These are phyloP conservation scores for Nakazawaea anatomiae DNA, from an alignment of 805 yeast genomes.

Conservation along the genomic window DNA sequence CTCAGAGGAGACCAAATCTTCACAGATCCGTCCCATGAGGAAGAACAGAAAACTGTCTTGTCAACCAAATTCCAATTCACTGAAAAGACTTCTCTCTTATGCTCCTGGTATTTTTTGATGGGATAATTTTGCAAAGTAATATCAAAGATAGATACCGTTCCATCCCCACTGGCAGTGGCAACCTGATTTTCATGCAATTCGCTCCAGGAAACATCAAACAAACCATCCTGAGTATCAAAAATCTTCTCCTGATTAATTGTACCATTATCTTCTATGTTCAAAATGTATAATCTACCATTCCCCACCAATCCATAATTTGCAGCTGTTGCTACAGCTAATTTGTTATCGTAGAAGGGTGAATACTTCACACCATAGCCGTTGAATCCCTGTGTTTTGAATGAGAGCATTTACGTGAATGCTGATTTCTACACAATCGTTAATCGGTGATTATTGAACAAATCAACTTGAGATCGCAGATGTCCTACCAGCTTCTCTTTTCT, in stretches of 20 bases:
- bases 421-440: not conserved
- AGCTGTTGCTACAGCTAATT: slow-evolving; percentile 83
- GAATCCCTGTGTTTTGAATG: slow-evolving; percentile 70
- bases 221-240: slow-evolving; percentile 91
- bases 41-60: slow-evolving; percentile 58
- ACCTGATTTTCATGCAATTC: slow-evolving; percentile 87
- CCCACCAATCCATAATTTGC: slow-evolving; percentile 95
- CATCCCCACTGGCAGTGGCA: slow-evolving; percentile 84
- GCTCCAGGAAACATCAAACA: slow-evolving; percentile 86
- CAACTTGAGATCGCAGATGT: too few species aligned
- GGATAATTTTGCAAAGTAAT: slow-evolving; percentile 62
- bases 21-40: slow-evolving; percentile 91
- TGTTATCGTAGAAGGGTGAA: slow-evolving; percentile 88
- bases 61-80: slow-evolving; percentile 32
- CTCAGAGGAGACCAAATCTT: slow-evolving; percentile 73
- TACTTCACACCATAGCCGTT: slow-evolving; percentile 86
- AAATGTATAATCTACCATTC: slow-evolving; percentile 73
- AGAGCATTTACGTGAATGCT: slow-evolving; percentile 43
- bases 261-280: slow-evolving; percentile 67
- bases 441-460: too few species aligned
- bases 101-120: slow-evolving; percentile 71
- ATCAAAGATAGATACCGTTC: slow-evolving; percentile 79
- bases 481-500: too few species aligned
- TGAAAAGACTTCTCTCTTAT: slow-evolving; percentile 37
- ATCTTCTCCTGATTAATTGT: slow-evolving; percentile 42